Conservation (phyloP, 257 asterid species). For the Solanum pimpinellifolium region DNA sequence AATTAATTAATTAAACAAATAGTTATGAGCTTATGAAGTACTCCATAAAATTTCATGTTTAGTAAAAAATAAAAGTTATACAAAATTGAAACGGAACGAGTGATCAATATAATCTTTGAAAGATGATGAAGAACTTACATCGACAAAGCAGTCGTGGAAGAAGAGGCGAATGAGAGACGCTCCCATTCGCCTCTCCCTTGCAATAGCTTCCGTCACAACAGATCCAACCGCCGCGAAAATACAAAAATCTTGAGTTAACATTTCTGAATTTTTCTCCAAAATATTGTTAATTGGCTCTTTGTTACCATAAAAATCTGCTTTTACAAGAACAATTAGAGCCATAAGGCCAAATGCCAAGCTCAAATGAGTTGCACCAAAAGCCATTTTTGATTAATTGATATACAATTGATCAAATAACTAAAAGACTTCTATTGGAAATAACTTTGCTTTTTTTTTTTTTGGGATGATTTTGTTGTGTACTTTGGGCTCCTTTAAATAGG, state of each 20-base stretch:
- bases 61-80: background rate
- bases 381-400: background rate
- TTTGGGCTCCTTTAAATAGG: background rate
- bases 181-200: background rate
- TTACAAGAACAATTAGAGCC: background rate
- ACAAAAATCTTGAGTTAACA: background rate
- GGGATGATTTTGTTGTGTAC: background rate
- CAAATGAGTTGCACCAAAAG: background rate
- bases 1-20: too few relatives aligned
- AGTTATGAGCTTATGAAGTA: background rate
- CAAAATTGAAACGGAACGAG: background rate
- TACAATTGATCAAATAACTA: background rate
- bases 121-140: background rate
- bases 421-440: background rate
- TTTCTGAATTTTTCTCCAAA: background rate
- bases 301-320: background rate
- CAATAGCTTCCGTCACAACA: background rate
- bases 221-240: background rate
- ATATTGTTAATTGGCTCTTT: background rate
- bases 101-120: background rate
- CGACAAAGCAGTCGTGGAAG: conserved; percentile 4
- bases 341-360: background rate
- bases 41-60: background rate
- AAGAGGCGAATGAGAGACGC: conserved; percentile 6
- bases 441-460: background rate